These are phyloP conservation scores for Dalbergia cochinchinensis DNA, from an alignment of 306 rosid species.

Conservation along the genomic window DNA sequence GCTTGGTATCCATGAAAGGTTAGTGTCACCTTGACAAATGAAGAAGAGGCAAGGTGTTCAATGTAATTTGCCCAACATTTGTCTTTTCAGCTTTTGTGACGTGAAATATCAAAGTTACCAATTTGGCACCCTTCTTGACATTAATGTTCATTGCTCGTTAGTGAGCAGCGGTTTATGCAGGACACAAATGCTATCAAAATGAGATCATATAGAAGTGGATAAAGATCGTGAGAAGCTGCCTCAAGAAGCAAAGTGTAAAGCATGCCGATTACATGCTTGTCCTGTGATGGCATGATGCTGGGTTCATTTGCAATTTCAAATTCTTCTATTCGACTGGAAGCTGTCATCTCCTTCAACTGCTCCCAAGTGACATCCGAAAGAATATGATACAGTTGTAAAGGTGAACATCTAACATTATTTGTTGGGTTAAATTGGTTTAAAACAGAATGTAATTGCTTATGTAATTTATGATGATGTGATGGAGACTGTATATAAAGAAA, in stretches of 20 bases:
- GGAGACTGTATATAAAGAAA: background rate
- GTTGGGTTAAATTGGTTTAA: slow-evolving; percentile 37
- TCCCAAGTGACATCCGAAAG: slow-evolving; percentile 7
- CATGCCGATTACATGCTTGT: slow-evolving; percentile 27
- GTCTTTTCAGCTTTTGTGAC: background rate
- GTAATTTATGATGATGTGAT: slow-evolving; percentile 37
- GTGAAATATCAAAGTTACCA: too few species aligned
- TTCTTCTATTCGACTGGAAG: slow-evolving; percentile 38
- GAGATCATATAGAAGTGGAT: slow-evolving; percentile 19
- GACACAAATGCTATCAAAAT: slow-evolving; percentile 22
- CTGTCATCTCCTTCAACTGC: slow-evolving; percentile 15
- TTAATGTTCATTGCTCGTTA: slow-evolving; percentile 27
- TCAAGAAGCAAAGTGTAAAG: slow-evolving; percentile 22
- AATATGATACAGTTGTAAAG: slow-evolving; percentile 5
- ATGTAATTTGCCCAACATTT: background rate
- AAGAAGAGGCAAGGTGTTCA: too few species aligned
- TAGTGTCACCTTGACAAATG: too few species aligned
- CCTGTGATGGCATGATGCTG: slow-evolving; percentile 37
- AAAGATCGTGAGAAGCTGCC: slow-evolving; percentile 42
- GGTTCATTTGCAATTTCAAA: slow-evolving; percentile 39
- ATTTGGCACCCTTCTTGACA: background rate
- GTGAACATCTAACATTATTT: slow-evolving; percentile 14
- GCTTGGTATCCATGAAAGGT: too few species aligned
- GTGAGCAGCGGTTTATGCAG: slow-evolving; percentile 32
- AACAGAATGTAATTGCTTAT: slow-evolving; percentile 22